A percentile compares a stretch with the other conserved stretches of the same genome.
Evolutionary conservation across 345 rosid genomes (phyloP).

Genomic region (Microthlaspi erraticum): DNA sequence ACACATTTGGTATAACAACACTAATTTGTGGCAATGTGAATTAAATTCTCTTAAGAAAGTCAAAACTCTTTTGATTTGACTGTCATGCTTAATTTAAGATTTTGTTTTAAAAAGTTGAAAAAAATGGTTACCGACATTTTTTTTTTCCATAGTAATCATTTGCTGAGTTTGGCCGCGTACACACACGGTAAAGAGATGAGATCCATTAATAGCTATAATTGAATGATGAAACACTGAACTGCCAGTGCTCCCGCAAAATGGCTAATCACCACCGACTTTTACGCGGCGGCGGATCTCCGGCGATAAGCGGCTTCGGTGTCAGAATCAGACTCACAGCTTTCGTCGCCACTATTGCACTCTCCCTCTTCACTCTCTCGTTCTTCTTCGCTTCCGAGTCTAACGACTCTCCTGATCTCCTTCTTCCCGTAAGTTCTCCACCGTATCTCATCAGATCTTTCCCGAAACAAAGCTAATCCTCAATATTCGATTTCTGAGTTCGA

Average conservation of each 20-base stretch:
- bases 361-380: constrained; percentile 58
- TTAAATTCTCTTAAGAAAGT: not conserved
- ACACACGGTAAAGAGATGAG: constrained; percentile 1
- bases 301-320: constrained; percentile 35
- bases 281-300: constrained; percentile 49
- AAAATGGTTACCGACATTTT: constrained; percentile 30
- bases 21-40: not conserved
- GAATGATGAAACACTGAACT: constrained; percentile 14
- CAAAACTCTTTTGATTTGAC: not conserved
- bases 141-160: not conserved
- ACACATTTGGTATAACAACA: constrained; percentile 1
- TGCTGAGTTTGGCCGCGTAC: constrained; percentile 24
- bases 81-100: not conserved
- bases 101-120: not conserved
- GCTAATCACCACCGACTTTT: constrained; percentile 55
- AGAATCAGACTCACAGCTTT: constrained; percentile 54
- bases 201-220: constrained; percentile 28
- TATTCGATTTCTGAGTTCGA: not conserved
- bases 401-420: constrained; percentile 50
- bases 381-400: constrained; percentile 57
- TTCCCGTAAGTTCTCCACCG: constrained; percentile 52
- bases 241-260: constrained; percentile 43
- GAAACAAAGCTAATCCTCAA: not conserved
- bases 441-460: constrained; percentile 15
- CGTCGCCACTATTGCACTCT: constrained; percentile 47